Evolutionary conservation across 345 rosid genomes (phyloP).

Genomic region (Bruguiera parviflora): DNA sequence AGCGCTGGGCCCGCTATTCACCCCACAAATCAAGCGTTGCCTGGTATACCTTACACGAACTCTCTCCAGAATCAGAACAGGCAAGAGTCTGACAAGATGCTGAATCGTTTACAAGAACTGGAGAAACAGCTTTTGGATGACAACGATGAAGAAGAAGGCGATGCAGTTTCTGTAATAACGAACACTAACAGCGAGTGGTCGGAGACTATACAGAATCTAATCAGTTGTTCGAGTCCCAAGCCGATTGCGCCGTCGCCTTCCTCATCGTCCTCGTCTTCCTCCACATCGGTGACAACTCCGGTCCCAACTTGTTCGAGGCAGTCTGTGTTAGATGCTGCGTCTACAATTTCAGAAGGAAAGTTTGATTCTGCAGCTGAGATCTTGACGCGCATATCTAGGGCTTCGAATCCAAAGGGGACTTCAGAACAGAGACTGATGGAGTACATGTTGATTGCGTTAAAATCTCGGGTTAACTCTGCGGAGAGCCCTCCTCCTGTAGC

Average conservation of each 20-base stretch:
- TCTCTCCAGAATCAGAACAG: conserved; percentile 26
- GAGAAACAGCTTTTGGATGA: conserved; percentile 83
- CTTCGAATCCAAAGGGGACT: conserved; percentile 45
- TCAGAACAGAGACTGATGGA: conserved; percentile 73
- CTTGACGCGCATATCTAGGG: conserved; percentile 50
- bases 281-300: conserved; percentile 61
- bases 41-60: conserved; percentile 38
- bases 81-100: conserved; percentile 65
- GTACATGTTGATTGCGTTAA: conserved; percentile 57
- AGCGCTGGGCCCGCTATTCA: conserved; percentile 13
- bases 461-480: conserved; percentile 45
- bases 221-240: conserved; percentile 28
- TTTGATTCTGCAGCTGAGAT: conserved; percentile 58
- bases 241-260: conserved; percentile 56
- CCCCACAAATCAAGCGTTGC: conserved; percentile 8
- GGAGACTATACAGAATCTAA: conserved; percentile 63
- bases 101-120: conserved; percentile 70
- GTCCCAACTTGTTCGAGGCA: conserved; percentile 47
- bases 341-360: conserved; percentile 77
- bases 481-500: conserved; percentile 50
- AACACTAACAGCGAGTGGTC: conserved; percentile 79
- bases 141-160: conserved; percentile 58
- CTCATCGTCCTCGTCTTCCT: conserved; percentile 67
- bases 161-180: conserved; percentile 71
- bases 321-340: conserved; percentile 61